A percentile compares a stretch with the other conserved stretches of the same genome.
Conservation (phyloP, 768 basidiomycete genomes). For the Podaxis sp. region DNA sequence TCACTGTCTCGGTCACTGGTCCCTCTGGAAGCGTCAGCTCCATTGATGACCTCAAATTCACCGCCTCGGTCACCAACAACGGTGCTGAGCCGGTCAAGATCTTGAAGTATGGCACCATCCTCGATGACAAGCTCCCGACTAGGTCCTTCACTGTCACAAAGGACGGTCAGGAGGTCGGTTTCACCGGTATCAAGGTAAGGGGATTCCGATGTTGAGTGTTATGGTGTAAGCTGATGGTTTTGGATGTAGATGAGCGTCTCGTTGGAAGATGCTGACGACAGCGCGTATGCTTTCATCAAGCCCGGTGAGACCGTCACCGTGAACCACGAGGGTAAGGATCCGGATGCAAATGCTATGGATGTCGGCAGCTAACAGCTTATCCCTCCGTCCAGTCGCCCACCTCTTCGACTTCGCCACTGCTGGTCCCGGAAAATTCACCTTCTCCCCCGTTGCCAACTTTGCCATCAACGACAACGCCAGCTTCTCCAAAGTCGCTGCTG, state of each 20-base stretch:
- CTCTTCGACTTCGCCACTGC: conserved; percentile 42
- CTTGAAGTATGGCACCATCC: conserved; percentile 47
- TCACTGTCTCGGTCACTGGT: conserved; percentile 31
- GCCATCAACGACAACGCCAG: conserved; percentile 30
- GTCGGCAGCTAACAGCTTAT: neutral
- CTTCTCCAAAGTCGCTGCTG: conserved; percentile 28
- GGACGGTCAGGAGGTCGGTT: conserved; percentile 35
- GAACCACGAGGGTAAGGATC: conserved; percentile 33
- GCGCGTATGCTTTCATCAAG: conserved; percentile 37
- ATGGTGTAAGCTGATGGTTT: neutral
- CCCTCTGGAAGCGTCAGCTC: conserved; percentile 32
- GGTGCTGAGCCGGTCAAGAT: conserved; percentile 40
- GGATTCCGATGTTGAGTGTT: neutral
- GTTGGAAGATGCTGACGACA: conserved; percentile 36
- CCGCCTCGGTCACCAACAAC: conserved; percentile 41
- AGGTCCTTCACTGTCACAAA: conserved; percentile 44
- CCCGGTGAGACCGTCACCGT: conserved; percentile 41
- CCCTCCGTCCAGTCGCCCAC: conserved; percentile 30
- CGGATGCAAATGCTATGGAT: neutral
- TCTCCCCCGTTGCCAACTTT: conserved; percentile 41
- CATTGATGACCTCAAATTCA: conserved; percentile 39
- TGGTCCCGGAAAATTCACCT: conserved; percentile 40
- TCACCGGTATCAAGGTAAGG: conserved; percentile 44
- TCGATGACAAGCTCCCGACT: conserved; percentile 42
- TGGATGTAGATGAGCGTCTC: conserved; percentile 33